These are phyloP conservation scores for Amanita muscaria DNA, from an alignment of 768 basidiomycete genomes.

Conservation along the genomic window DNA sequence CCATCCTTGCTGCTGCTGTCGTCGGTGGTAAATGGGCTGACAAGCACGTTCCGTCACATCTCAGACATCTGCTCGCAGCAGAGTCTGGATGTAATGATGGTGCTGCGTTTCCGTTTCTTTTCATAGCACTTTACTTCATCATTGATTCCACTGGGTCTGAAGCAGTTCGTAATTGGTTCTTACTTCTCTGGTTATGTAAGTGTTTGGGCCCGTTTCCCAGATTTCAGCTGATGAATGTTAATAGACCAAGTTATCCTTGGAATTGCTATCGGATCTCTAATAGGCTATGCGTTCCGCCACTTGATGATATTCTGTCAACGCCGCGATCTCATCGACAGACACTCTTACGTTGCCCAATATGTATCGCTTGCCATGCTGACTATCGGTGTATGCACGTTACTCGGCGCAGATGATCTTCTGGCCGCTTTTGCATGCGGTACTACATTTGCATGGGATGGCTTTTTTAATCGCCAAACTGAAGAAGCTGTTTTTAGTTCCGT, in stretches of 20 bases:
- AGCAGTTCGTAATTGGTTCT: slow-evolving; percentile 83
- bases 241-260: slow-evolving; percentile 76
- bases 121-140: slow-evolving; percentile 80
- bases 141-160: slow-evolving; percentile 50
- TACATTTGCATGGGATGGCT: slow-evolving; percentile 95
- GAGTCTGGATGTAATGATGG: slow-evolving; percentile 97
- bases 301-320: slow-evolving; percentile 91
- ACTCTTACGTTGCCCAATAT: slow-evolving; percentile 92
- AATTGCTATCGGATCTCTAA: slow-evolving; percentile 57
- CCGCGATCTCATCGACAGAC: slow-evolving; percentile 82
- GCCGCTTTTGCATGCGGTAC: slow-evolving; percentile 93
- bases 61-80: slow-evolving; percentile 54
- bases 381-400: slow-evolving; percentile 73
- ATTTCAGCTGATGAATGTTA: not conserved
- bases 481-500: slow-evolving; percentile 94
- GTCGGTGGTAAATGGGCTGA: slow-evolving; percentile 96
- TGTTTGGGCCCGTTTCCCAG: too few species aligned
- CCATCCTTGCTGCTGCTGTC: slow-evolving; percentile 86
- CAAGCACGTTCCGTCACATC: slow-evolving; percentile 88
- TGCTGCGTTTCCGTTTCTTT: slow-evolving; percentile 92
- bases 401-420: slow-evolving; percentile 90
- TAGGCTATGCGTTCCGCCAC: slow-evolving; percentile 77
- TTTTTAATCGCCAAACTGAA: slow-evolving; percentile 89
- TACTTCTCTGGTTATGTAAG: slow-evolving; percentile 80
- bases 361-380: slow-evolving; percentile 76